These are phyloP conservation scores for Cyclanthera cordifolia DNA, from an alignment of 306 rosid species.

Conservation along the genomic window DNA sequence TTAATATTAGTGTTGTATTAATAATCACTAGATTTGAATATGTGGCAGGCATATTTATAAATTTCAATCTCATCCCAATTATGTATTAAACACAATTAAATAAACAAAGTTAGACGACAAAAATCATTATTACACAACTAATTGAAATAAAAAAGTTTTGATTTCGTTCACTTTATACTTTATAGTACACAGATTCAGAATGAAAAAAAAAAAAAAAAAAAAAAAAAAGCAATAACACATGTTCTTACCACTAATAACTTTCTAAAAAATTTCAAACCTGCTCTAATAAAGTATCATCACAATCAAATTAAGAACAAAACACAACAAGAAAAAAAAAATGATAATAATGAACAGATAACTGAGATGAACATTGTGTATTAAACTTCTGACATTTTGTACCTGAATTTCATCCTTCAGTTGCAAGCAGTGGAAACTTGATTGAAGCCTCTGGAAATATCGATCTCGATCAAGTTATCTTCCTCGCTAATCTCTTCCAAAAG, in stretches of 20 bases:
- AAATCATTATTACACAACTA: not conserved
- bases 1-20: no score
- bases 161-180: not conserved
- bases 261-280: not conserved
- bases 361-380: not conserved
- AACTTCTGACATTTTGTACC: not conserved
- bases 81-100: no score
- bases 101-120: not conserved
- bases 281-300: not conserved
- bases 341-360: not conserved
- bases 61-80: no score
- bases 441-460: slow-evolving; percentile 10
- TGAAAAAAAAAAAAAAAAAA: not conserved
- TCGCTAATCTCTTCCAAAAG: slow-evolving; percentile 9
- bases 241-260: slow-evolving; percentile 1
- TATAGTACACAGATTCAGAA: not conserved
- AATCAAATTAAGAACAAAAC: slow-evolving; percentile 3
- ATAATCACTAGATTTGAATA: no score
- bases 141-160: not conserved
- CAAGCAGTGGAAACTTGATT: not conserved
- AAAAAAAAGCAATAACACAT: not conserved
- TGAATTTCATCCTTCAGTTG: not conserved
- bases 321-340: no score
- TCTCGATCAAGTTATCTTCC: slow-evolving; percentile 17
- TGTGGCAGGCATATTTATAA: no score